Percentiles rank a stretch among this genome's conserved stretches.
phyloP scores from a whole-genome alignment of 768 basidiomycete species.

The Fistulinella prunicolor region DNA sequence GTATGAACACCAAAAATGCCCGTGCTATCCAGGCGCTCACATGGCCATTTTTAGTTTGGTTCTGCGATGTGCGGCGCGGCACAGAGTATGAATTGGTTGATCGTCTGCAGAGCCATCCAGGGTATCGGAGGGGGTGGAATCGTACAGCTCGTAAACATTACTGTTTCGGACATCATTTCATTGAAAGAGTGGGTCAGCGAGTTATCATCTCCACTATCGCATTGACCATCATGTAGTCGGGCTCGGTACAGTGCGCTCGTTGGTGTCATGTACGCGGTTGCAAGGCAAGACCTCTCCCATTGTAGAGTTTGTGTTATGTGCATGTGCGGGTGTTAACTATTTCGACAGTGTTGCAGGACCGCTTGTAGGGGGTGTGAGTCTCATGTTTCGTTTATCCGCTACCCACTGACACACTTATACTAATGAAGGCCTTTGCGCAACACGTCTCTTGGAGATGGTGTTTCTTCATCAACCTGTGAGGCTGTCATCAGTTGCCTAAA shows the following conservation, averaged over 20 bases:
- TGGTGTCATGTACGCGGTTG: conserved; percentile 76
- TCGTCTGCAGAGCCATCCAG: conserved; percentile 73
- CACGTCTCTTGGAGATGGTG: conserved; percentile 81
- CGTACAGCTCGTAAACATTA: conserved; percentile 73
- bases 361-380: conserved; percentile 73
- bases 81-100: conserved; percentile 74
- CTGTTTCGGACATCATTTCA: conserved; percentile 79
- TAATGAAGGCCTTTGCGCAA: conserved; percentile 71
- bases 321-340: not conserved
- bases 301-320: not conserved
- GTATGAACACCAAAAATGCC: conserved; percentile 41
- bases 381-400: not conserved
- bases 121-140: conserved; percentile 84
- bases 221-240: conserved; percentile 52
- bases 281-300: conserved; percentile 37
- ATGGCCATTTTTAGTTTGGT: conserved; percentile 48
- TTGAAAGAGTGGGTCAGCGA: conserved; percentile 70
- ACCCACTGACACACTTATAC: conserved; percentile 7
- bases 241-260: conserved; percentile 75
- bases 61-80: conserved; percentile 82
- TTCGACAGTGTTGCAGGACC: conserved; percentile 64
- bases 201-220: not conserved
- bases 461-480: conserved; percentile 71
- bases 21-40: not conserved
- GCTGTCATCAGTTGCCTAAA: not conserved